Percentiles rank a stretch among this genome's conserved stretches.
phyloP scores from a whole-genome alignment of 495 filamentous ascomycete genomes.

The Parathielavia hyrcaniae region DNA sequence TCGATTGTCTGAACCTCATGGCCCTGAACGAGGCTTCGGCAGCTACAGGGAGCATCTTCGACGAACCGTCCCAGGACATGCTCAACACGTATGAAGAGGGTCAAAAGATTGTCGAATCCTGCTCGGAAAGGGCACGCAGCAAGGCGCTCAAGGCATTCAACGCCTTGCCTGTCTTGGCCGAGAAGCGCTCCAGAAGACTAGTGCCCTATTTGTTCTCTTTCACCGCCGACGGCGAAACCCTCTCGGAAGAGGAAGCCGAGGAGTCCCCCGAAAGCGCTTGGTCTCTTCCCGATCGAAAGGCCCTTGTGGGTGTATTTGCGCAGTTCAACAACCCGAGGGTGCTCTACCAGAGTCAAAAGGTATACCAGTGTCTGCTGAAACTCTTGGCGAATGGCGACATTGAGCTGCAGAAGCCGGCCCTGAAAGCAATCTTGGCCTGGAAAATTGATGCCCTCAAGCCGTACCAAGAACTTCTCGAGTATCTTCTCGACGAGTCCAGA shows the following conservation, averaged over 20 bases:
- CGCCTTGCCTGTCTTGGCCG: conserved; percentile 65
- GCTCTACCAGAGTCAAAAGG: conserved; percentile 69
- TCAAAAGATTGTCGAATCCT: conserved; percentile 39
- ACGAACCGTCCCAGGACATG: conserved; percentile 44
- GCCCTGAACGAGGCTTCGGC: conserved; percentile 47
- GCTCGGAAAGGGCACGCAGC: conserved; percentile 49
- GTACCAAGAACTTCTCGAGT: conserved; percentile 82
- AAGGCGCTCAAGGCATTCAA: conserved; percentile 77
- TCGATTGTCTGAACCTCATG: conserved; percentile 72
- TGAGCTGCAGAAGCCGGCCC: conserved; percentile 74
- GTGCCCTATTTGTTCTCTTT: conserved; percentile 83
- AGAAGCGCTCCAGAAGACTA: conserved; percentile 75
- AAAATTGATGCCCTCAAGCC: conserved; percentile 65
- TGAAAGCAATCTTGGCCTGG: conserved; percentile 86
- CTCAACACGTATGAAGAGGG: conserved; percentile 44
- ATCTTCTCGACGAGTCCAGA: conserved; percentile 80
- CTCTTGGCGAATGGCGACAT: conserved; percentile 80
- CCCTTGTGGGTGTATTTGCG: conserved; percentile 73
- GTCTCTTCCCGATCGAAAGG: conserved; percentile 61
- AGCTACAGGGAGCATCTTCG: conserved; percentile 35
- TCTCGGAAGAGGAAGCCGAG: conserved; percentile 42
- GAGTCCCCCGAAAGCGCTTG: conserved; percentile 54
- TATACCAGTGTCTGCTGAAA: conserved; percentile 63
- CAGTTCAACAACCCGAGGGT: conserved; percentile 79
- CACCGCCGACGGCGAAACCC: conserved; percentile 49